Evolutionary conservation across 345 rosid species (phyloP), one percentile per base, ranked within the genome.

Genomic region (Gossypium bickii): DNA sequence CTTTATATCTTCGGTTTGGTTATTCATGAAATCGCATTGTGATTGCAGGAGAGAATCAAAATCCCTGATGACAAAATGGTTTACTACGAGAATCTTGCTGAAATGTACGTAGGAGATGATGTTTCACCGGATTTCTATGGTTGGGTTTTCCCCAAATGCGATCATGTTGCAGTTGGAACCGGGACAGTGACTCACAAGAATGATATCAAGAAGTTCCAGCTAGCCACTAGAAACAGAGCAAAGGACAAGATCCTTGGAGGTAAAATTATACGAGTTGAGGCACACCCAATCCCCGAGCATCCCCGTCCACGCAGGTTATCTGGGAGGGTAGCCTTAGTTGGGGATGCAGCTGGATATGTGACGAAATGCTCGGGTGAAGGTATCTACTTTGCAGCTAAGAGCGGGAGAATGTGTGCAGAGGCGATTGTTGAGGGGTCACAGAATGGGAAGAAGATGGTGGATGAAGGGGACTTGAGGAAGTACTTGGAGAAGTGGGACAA

Each of bases 161-260:
- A 60, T 13, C 64, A 60, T 27, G 64, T 60, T 60, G 64, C 64
- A 25, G 64, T 60, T 12, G 64, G 64, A 60, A 60, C 64, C 2
- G 64, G 64, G 41, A 60, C 41, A 2, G 64, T 60, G 64, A 60
- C 64, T 25, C 41, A 60, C 64, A 60, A 60, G 64, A 60, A 41
- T 60, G 64, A 60, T n/a, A 60, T 60, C 64, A 60, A 60, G 64
- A 60, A 60, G 64, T 60, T 60, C 41, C 64, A 60, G 41, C 41
- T 59, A 59, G 64, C 64, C 64, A 59, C 64, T 13, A 60, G 64
- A 60, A 60, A 60, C 64, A 60, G 64, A 25, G 41, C 64, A 25
- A 60, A 60, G 41, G 41, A 60, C 64, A 60, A 60, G 63, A 60
- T 60, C 41, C 64, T 60, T 25, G 41, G 64, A 5, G 41, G 64